phyloP scores from a whole-genome alignment of 306 rosid species.

The Inga laurina region DNA sequence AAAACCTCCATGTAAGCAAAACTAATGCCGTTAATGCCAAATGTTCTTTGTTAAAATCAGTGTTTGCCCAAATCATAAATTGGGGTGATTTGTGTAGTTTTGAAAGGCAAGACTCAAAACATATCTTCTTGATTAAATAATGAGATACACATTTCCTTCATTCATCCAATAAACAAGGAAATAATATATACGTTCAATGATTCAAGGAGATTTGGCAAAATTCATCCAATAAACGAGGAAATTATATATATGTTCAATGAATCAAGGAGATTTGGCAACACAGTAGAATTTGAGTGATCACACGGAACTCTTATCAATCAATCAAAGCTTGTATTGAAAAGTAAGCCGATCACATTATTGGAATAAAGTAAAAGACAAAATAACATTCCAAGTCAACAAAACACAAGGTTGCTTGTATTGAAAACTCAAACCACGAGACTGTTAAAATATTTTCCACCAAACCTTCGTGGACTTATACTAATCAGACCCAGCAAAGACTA shows the following conservation, averaged over 20 bases:
- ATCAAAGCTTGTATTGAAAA: not conserved
- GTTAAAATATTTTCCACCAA: not conserved
- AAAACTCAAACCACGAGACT: conserved; percentile 9
- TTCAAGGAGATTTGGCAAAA: too few species aligned
- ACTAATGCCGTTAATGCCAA: too few species aligned
- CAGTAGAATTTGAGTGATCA: not conserved
- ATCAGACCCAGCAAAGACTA: conserved; percentile 4
- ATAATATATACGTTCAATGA: not conserved
- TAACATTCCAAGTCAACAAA: not conserved
- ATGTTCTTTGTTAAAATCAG: too few species aligned
- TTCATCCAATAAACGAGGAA: not conserved
- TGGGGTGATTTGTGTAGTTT: not conserved
- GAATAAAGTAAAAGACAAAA: not conserved
- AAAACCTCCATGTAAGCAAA: too few species aligned
- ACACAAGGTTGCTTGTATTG: not conserved
- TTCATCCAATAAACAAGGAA: not conserved
- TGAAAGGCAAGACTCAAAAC: not conserved
- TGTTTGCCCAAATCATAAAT: too few species aligned
- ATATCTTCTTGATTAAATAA: not conserved
- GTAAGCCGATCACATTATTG: not conserved
- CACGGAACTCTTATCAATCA: not conserved
- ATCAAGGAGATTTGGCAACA: not conserved
- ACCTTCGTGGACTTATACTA: not conserved
- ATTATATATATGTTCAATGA: not conserved
- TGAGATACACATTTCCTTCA: not conserved